These are phyloP conservation scores for Elongisporangium senticosum DNA, from an alignment of 352 stramenopile genomes.

Conservation along the genomic window DNA sequence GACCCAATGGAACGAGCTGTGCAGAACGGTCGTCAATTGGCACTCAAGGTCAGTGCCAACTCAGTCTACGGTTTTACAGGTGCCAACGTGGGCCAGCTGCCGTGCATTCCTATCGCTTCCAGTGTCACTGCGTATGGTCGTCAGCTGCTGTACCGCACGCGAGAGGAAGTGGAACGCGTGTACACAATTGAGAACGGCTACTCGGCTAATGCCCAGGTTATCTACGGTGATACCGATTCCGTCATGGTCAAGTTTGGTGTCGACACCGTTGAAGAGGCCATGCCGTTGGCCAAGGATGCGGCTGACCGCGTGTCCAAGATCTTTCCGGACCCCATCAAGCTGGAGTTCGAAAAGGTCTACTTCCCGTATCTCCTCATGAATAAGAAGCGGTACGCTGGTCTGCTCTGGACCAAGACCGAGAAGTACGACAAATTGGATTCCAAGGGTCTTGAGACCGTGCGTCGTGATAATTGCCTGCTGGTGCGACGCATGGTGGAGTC, in stretches of 20 bases:
- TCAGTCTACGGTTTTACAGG: slow-evolving; percentile 99
- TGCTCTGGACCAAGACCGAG: slow-evolving; percentile 86
- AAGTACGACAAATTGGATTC: slow-evolving; percentile 99
- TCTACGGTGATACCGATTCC: slow-evolving; percentile 99
- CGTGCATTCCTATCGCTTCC: slow-evolving; percentile 98
- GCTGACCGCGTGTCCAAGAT: slow-evolving; percentile 94
- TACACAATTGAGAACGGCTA: slow-evolving; percentile 95
- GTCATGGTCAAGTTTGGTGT: slow-evolving; percentile 99
- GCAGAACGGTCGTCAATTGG: slow-evolving; percentile 97
- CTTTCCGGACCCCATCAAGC: slow-evolving; percentile 96
- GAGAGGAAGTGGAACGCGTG: slow-evolving; percentile 94
- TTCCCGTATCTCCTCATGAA: slow-evolving; percentile 99
- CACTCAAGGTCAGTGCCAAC: slow-evolving; percentile 98
- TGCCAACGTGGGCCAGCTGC: slow-evolving; percentile 97
- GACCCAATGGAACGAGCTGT: slow-evolving; percentile 99
- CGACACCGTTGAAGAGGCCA: slow-evolving; percentile 93
- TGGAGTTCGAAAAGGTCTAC: slow-evolving; percentile 99
- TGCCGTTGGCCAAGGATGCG: slow-evolving; percentile 96
- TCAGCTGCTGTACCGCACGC: slow-evolving; percentile 95
- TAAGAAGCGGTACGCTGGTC: slow-evolving; percentile 95
- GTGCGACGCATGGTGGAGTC: slow-evolving; percentile 97
- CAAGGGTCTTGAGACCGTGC: slow-evolving; percentile 98
- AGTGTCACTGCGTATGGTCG: slow-evolving; percentile 98
- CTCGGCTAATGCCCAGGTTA: slow-evolving; percentile 93
- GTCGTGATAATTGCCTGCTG: slow-evolving; percentile 98